Evolutionary conservation across 192 early-diverging fungal species (phyloP), one percentile per base, ranked within the genome.

Genomic region (Cetraspora pellucida): DNA sequence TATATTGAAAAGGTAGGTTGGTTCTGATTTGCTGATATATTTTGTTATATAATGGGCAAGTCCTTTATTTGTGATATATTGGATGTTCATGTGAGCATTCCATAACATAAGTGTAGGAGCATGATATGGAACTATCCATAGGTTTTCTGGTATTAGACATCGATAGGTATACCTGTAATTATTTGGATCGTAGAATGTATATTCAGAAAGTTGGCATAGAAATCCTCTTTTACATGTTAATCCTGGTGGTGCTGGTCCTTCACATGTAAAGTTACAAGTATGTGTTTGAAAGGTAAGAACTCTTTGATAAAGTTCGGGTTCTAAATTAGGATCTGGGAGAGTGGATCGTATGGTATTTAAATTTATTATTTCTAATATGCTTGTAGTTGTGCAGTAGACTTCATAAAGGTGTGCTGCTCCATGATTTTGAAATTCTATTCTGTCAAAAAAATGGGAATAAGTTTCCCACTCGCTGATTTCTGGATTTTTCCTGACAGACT

Each of bases 391-490:
- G 47, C 49, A 70, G 16, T 52, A 70, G 10, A 49, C 11, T 21
- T 25, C 19, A 27, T 71, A 27, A 19, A 27, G 50, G 16, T 71
- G 50, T 0, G 68, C 49, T 54, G 27, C 50, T 8, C 50, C 68
- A 1, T 27, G 21, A 28, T 71, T 71, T 71, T 71, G 68, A 52
- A 71, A 71, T 55, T 71, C 68, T 10, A 71, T 21, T 52, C 49
- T 4, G 50, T 71, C 68, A 55, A 71, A 71, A 27, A 71, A 71
- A 52, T 71, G 25, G 0, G 0, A 0, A 54, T 31, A 52, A 30
- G 25, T 50, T 30, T 19, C 49, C 68, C 68, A 70, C 25, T 70
- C 23, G 52, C 28, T 37, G 10, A 50, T 3, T 50, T 70, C 27
- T 17, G 64, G 45, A 28, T 70, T 49, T 28, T 50, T 47, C 23